Base-by-base conservation (phyloP, 441 rosid genomes). In the Gossypium schwendimanii region DNA sequence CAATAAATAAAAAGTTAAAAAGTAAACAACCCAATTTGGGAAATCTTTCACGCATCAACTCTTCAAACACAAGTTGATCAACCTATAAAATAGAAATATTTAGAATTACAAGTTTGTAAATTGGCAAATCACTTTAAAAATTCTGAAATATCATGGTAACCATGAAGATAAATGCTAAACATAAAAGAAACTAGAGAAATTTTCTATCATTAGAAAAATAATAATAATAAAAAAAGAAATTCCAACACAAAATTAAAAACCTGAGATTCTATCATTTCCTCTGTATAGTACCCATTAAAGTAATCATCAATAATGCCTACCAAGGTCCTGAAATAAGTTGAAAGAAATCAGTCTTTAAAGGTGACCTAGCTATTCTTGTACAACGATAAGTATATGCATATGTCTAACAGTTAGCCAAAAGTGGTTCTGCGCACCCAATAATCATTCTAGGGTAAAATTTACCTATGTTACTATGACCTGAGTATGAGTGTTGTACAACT, bases 41-140 rank as follows among this genome's bases (percentile, higher is more conserved):
- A 75, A 87, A 86, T 79, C 87, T 85, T 84, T 89, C 93, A 28
- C 85, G 83, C 85, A 83, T 80, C 77, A 90, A 70, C 70, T 90
- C 95, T 83, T 88, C 92, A 66, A 90, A 87, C 71, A 90, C 95
- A 72, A 90, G 91, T 78, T 90, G 92, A 76, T 90, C 95, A 71
- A 90, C 92, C 95, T 90, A 78, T 68, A 24, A 75, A 74, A 60
- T 17, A 59, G 62, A 73, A 67, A 53, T 54, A 60, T 5, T 76
- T 72, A 36, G 70, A 72, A 23, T 33, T 20, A 59, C 59, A 61
- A 21, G 24, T 71, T 68, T 63, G 36, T 24, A 33, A 53, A 45
- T 69, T 10, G 26, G 61, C 41, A 23, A 54, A 23, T 17, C 15
- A 52, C 44, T 39, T 49, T 4, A 14, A 12, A 66, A 69, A 57